phyloP scores from a whole-genome alignment of 495 filamentous ascomycete genomes.

The Aspergillus incahuasiensis region DNA sequence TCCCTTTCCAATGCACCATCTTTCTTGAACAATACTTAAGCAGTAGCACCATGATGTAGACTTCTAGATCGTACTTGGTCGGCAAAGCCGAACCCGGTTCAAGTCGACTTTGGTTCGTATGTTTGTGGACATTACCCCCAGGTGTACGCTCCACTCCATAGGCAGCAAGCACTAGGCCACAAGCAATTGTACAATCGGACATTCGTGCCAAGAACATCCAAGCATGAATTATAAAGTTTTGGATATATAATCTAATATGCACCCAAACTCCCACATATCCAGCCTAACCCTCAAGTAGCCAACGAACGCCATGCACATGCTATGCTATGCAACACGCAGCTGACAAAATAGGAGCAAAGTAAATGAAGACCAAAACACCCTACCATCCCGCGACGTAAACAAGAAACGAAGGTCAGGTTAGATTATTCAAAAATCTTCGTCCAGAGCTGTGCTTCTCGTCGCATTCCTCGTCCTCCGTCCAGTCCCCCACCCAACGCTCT shows the following conservation, averaged over 20 bases:
- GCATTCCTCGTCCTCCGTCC: conserved; percentile 39
- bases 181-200: too few relatives aligned
- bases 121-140: too few relatives aligned
- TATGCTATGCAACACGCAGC: background rate
- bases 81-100: too few relatives aligned
- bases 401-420: conserved; percentile 5
- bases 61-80: too few relatives aligned
- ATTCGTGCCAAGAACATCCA: too few relatives aligned
- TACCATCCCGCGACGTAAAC: background rate
- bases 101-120: too few relatives aligned
- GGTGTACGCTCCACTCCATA: too few relatives aligned
- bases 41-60: too few relatives aligned
- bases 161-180: too few relatives aligned
- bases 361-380: background rate
- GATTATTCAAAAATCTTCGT: conserved; percentile 25
- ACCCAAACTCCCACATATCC: background rate
- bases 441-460: conserved; percentile 21
- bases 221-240: too few relatives aligned
- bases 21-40: too few relatives aligned
- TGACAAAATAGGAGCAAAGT: background rate
- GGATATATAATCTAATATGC: background rate
- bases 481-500: conserved; percentile 33
- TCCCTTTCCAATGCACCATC: too few relatives aligned
- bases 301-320: background rate
- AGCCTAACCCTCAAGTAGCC: background rate